phyloP scores from a whole-genome alignment of 2,329 filamentous ascomycete genomes.

The Rhynchosporium agropyri region DNA sequence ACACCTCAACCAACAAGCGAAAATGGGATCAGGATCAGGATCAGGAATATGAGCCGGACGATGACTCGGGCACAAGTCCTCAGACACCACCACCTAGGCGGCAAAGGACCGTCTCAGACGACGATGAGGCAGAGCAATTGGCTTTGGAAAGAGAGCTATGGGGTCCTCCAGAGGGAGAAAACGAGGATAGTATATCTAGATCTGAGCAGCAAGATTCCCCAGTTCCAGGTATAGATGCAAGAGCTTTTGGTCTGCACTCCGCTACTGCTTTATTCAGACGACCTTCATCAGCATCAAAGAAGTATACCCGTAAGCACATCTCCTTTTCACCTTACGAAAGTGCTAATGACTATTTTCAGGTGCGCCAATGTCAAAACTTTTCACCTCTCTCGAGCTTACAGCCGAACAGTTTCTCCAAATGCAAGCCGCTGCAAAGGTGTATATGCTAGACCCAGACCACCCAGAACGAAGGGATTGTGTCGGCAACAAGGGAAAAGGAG shows the following conservation, averaged over 20 bases:
- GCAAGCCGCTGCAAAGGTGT: conserved; percentile 41
- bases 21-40: conserved; percentile 11
- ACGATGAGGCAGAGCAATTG: conserved; percentile 27
- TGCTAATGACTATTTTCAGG: conserved; percentile 29
- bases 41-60: background rate
- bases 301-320: conserved; percentile 38
- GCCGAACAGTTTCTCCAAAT: conserved; percentile 39
- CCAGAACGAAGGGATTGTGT: conserved; percentile 39
- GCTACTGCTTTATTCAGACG: conserved; percentile 39
- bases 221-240: conserved; percentile 30
- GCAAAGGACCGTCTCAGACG: conserved; percentile 3
- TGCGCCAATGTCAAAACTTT: conserved; percentile 39
- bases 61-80: background rate
- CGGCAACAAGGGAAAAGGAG: conserved; percentile 32
- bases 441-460: conserved; percentile 40
- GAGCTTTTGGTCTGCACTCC: conserved; percentile 38
- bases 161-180: conserved; percentile 35
- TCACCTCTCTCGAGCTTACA: conserved; percentile 36
- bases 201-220: conserved; percentile 21
- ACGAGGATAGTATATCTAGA: conserved; percentile 21
- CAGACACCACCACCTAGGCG: conserved; percentile 17
- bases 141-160: conserved; percentile 39
- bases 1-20: conserved; percentile 14
- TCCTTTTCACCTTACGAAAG: background rate
- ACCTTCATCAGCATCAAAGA: conserved; percentile 38